These are phyloP conservation scores for Cryptococcus sp. DNA, from an alignment of 1,284 basidiomycete species.

Conservation along the genomic window DNA sequence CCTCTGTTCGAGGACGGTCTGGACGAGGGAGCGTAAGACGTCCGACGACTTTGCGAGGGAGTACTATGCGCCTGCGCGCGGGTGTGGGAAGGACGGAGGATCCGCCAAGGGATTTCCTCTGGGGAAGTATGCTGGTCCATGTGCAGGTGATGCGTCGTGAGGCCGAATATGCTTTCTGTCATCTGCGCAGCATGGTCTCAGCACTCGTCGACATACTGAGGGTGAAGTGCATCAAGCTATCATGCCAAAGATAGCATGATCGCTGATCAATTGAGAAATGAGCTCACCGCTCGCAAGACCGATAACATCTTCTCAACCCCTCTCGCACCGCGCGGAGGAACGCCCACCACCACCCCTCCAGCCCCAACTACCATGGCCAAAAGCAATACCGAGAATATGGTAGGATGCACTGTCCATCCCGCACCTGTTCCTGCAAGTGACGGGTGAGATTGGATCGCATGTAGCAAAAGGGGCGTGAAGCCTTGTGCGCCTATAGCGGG, in stretches of 20 bases:
- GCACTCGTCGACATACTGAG: neutral
- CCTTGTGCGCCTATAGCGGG: conserved; percentile 17
- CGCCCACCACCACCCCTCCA: conserved; percentile 45
- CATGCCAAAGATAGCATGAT: neutral
- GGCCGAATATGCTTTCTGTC: conserved; percentile 29
- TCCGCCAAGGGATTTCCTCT: conserved; percentile 5
- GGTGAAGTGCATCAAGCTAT: too few species aligned
- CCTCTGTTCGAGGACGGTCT: neutral
- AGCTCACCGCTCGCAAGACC: conserved; percentile 16
- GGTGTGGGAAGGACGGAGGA: conserved; percentile 1
- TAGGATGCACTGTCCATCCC: conserved; percentile 30
- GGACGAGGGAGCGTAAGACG: neutral
- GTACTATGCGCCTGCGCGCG: neutral
- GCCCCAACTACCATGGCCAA: conserved; percentile 33
- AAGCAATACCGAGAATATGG: conserved; percentile 37
- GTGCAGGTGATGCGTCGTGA: conserved; percentile 19
- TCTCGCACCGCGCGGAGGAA: conserved; percentile 9
- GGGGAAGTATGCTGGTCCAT: conserved; percentile 11
- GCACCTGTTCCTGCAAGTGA: conserved; percentile 6
- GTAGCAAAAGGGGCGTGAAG: conserved; percentile 26
- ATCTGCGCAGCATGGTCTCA: neutral
- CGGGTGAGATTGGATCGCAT: conserved; percentile 13
- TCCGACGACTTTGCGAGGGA: neutral
- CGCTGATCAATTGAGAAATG: neutral
- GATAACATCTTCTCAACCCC: conserved; percentile 6